These are phyloP conservation scores for Lepidium africanum DNA, from an alignment of 345 rosid genomes.

Conservation along the genomic window DNA sequence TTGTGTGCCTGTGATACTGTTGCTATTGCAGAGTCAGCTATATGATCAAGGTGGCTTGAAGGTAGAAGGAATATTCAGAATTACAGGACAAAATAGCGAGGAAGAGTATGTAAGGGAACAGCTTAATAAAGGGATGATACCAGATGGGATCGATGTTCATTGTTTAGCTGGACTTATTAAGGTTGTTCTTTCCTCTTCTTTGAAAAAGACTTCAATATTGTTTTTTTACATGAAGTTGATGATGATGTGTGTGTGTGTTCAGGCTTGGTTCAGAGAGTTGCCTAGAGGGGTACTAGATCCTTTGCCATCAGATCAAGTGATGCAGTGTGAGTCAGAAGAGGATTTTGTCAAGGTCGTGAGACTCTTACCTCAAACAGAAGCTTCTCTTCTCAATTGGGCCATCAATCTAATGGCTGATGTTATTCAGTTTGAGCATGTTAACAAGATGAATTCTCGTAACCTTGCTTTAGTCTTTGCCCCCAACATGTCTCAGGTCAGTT, in stretches of 20 bases:
- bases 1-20: conserved; percentile 84
- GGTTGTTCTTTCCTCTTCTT: conserved; percentile 29
- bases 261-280: conserved; percentile 99
- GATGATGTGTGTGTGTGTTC: neutral
- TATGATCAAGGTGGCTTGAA: conserved; percentile 82
- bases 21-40: conserved; percentile 74
- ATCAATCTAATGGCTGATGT: conserved; percentile 97
- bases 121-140: conserved; percentile 70
- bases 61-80: conserved; percentile 96
- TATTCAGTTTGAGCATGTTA: conserved; percentile 61
- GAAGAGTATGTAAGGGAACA: conserved; percentile 84
- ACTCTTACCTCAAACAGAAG: conserved; percentile 81
- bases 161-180: conserved; percentile 95
- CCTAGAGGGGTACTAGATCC: conserved; percentile 88
- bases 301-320: conserved; percentile 74
- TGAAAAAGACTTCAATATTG: neutral
- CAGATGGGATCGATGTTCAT: conserved; percentile 77
- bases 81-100: conserved; percentile 75
- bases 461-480: conserved; percentile 96
- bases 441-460: conserved; percentile 98
- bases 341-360: conserved; percentile 71
- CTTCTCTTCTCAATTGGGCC: conserved; percentile 84
- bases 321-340: conserved; percentile 83
- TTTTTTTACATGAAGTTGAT: neutral
- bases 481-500: conserved; percentile 91